Percentiles rank a stretch among this genome's conserved stretches.
Conservation (phyloP, 2,329 filamentous ascomycete species). For the Talaromyces sp. region DNA sequence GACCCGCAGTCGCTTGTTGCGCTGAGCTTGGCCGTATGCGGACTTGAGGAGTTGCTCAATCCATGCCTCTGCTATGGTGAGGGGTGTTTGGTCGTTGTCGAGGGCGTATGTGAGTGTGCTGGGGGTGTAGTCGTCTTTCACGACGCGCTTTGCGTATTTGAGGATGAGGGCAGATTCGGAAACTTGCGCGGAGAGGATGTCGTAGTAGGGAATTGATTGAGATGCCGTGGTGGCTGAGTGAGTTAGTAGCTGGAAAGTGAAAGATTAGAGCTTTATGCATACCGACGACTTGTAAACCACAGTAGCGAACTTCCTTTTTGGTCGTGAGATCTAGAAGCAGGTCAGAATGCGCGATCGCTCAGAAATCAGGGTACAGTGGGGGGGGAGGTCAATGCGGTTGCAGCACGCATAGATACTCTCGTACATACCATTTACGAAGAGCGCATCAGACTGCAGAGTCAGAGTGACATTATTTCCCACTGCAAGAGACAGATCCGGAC, state of each 20-base stretch:
- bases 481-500: conserved; percentile 47
- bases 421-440: conserved; percentile 56
- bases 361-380: background rate
- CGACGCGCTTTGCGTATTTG: conserved; percentile 63
- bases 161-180: conserved; percentile 62
- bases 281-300: conserved; percentile 15
- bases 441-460: conserved; percentile 58
- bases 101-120: conserved; percentile 61
- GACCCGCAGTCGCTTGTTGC: conserved; percentile 76
- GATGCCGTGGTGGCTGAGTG: conserved; percentile 45
- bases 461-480: conserved; percentile 59
- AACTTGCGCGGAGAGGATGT: conserved; percentile 77
- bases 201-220: conserved; percentile 69
- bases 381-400: background rate
- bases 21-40: conserved; percentile 68
- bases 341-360: background rate
- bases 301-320: conserved; percentile 15
- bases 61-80: conserved; percentile 57
- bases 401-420: background rate
- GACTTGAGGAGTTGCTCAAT: conserved; percentile 61
- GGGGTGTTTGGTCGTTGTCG: conserved; percentile 49
- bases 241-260: conserved; percentile 3
- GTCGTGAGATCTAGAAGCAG: background rate
- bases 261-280: background rate
- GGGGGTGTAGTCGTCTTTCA: conserved; percentile 60